Percentiles rank a stretch among this genome's conserved stretches.
phyloP scores from a whole-genome alignment of 2,329 filamentous ascomycete genomes.

The Colletotrichum destructivum region DNA sequence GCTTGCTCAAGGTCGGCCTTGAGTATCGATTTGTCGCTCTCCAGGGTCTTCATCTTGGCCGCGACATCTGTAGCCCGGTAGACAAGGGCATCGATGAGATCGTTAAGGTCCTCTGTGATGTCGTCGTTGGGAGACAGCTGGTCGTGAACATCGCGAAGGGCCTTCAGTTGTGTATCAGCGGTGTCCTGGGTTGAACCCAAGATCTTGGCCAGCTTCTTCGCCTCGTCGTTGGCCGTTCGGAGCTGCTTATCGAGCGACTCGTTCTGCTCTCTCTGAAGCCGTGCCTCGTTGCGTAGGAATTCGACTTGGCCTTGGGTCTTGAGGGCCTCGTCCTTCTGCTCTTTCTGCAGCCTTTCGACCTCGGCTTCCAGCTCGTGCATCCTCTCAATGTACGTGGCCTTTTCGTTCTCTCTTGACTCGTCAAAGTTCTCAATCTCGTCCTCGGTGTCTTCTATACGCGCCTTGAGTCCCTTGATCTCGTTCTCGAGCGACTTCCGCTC shows the following conservation, averaged over 20 bases:
- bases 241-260: conserved; percentile 72
- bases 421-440: conserved; percentile 91
- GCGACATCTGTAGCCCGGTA: conserved; percentile 71
- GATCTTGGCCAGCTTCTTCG: conserved; percentile 65
- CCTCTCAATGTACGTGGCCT: conserved; percentile 77
- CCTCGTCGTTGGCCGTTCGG: conserved; percentile 69
- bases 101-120: conserved; percentile 69
- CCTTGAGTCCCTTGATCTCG: conserved; percentile 83
- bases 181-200: conserved; percentile 66
- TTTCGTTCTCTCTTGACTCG: conserved; percentile 87
- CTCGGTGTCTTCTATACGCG: conserved; percentile 88
- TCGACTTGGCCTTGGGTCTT: conserved; percentile 75
- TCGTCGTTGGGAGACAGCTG: conserved; percentile 69
- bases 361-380: conserved; percentile 80
- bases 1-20: conserved; percentile 75
- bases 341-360: conserved; percentile 74
- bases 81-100: conserved; percentile 73
- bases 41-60: conserved; percentile 71
- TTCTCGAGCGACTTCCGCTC: conserved; percentile 87
- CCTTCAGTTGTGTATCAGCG: conserved; percentile 65
- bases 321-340: conserved; percentile 69
- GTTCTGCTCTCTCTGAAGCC: conserved; percentile 72
- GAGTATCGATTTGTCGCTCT: conserved; percentile 72
- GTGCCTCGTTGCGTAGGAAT: conserved; percentile 73
- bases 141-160: conserved; percentile 71